Evolutionary conservation across 176 grass and related monocot genomes (phyloP).

Genomic region (Musa itinerans): DNA sequence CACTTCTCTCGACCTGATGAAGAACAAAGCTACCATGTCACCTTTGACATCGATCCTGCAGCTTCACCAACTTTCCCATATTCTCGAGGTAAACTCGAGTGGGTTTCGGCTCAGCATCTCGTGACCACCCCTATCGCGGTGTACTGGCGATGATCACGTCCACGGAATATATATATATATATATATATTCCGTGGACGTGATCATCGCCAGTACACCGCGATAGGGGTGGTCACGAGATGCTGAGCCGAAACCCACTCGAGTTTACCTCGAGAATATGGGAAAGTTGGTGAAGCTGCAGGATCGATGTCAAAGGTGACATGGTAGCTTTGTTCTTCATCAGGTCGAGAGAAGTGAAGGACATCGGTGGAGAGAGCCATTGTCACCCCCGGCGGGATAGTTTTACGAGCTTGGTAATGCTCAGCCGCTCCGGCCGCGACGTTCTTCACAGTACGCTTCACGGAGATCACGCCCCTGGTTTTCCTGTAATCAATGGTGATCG

Average conservation of each 20-base stretch:
- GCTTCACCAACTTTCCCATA: no score
- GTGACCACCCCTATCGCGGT: no score
- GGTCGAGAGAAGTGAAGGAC: conserved; percentile 25
- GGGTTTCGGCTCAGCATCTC: no score
- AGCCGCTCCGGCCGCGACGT: conserved; percentile 28
- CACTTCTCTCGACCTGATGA: conserved; percentile 22
- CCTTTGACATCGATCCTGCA: conserved; percentile 6
- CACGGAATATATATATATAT: no score
- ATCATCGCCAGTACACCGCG: no score
- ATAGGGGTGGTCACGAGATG: no score
- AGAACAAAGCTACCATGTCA: conserved; percentile 33
- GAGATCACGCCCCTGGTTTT: neutral
- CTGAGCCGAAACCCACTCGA: no score
- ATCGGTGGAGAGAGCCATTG: conserved; percentile 22
- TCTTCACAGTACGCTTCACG: conserved; percentile 33
- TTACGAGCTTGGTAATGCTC: conserved; percentile 14
- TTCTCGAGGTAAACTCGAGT: no score
- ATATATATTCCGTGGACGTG: no score
- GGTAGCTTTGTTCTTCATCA: conserved; percentile 31
- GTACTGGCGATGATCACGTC: no score
- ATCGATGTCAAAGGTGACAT: conserved; percentile 21
- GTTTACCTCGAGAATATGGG: no score
- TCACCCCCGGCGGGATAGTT: conserved; percentile 1
- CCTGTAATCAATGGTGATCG: conserved; percentile 23
- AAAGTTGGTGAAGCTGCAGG: no score